Evolutionary conservation across 2,329 filamentous ascomycete species (phyloP), one percentile per base, ranked within the genome.

Genomic region (Bisporella sp.): DNA sequence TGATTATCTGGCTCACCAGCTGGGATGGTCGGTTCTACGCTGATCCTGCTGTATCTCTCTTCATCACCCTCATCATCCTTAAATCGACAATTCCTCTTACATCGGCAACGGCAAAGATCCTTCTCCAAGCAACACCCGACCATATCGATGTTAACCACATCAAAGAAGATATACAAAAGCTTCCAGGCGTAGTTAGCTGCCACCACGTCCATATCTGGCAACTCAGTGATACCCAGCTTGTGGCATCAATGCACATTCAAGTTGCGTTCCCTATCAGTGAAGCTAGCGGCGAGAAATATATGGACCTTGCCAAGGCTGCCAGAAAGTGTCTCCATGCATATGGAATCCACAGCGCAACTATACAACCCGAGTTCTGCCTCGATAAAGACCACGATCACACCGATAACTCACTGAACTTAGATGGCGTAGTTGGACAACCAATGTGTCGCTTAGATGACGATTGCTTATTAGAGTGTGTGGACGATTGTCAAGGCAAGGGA

Each of bases 181-280:
- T 99, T 5, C 85, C 87, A 0, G 91, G 91, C 41, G 87, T 99
- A 45, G 75, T 93, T 54, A 89, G 87, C 66, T 96, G 90, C 64
- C 93, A 99, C 69, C 92, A 99, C 67, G 78, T 99, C 28, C 93
- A 99, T 66, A 90, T 99, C 55, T 99, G 93, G 93, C 92, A 97
- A 68, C 79, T 99, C 33, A 95, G 87, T 12, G 92, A 97, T 65
- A 93, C 90, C 47, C 96, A 96, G 73, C 76, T 96, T 33, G 86
- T 99, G 37, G 92, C 93, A 9, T 93, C 87, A 8, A 81, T 99
- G 69, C 93, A 99, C 65, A 85, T 99, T 42, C 89, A 96, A 67
- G 86, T 99, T 28, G 83, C 84, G 44, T 96, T 95, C 66, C 87
- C 91, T 59, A 90, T 95, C 67, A 85, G 90, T 64, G 87, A 87